Evolutionary conservation across 495 filamentous ascomycete species (phyloP).

Genomic region (Xylaria flabelliformis): DNA sequence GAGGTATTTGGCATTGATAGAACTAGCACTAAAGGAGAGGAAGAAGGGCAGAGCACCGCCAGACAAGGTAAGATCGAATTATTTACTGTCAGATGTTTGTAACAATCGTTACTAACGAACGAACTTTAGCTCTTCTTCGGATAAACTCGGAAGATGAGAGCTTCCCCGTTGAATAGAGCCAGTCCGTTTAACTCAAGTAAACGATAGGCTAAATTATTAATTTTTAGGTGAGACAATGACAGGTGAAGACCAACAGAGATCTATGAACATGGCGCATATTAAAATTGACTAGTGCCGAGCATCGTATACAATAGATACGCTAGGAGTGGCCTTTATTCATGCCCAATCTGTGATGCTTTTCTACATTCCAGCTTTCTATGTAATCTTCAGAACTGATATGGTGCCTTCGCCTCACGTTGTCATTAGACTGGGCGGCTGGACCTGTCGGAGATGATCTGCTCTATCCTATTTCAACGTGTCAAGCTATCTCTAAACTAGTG

Average conservation of each 20-base stretch:
- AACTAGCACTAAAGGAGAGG: neutral
- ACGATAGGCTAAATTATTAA: neutral
- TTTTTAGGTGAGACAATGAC: neutral
- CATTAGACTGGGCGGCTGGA: too few relatives aligned
- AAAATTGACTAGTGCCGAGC: neutral
- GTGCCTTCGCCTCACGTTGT: too few relatives aligned
- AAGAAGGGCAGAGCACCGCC: neutral
- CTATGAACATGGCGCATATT: neutral
- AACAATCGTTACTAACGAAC: constrained; percentile 1
- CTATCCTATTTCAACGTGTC: too few relatives aligned
- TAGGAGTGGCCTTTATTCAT: neutral
- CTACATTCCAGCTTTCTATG: neutral
- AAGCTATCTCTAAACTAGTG: too few relatives aligned
- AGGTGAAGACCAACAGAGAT: neutral
- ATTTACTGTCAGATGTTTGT: neutral
- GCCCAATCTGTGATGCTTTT: neutral
- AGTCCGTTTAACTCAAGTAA: neutral
- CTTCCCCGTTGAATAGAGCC: neutral
- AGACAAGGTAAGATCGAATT: constrained; percentile 17
- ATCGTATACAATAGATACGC: neutral
- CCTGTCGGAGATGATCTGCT: too few relatives aligned
- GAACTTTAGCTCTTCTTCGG: constrained; percentile 5
- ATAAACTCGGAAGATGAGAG: neutral
- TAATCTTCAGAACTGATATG: neutral
- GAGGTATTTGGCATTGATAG: constrained; percentile 23